Conservation (phyloP, 345 rosid species). For the Raphanus raphanistrum region DNA sequence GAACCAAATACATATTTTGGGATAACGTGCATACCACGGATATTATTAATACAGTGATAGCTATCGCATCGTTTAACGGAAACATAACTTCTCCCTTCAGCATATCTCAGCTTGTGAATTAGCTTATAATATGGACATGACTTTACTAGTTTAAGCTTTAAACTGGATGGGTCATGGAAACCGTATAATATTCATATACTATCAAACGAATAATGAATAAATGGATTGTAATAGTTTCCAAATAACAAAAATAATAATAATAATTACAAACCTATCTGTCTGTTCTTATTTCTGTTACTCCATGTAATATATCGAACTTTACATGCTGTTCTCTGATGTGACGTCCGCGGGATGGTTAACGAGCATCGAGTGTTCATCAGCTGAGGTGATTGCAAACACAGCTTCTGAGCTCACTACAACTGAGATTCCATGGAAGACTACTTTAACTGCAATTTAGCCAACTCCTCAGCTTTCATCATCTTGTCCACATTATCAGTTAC, state of each 20-base stretch:
- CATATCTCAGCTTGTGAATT: conserved; percentile 27
- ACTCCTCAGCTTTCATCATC: conserved; percentile 12
- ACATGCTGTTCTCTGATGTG: conserved; percentile 7
- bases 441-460: conserved; percentile 76
- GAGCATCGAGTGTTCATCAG: conserved; percentile 64
- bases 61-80: conserved; percentile 26
- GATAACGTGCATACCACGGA: conserved; percentile 59
- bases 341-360: conserved; percentile 33
- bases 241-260: too few species aligned
- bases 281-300: neutral
- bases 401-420: conserved; percentile 71
- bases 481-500: conserved; percentile 52
- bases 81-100: conserved; percentile 10
- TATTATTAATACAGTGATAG: conserved; percentile 27
- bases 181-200: neutral
- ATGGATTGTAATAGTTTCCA: too few species aligned
- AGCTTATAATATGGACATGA: neutral
- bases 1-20: conserved; percentile 48
- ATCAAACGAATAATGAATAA: neutral
- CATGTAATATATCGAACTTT: neutral
- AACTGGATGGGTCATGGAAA: neutral
- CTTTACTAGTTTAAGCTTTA: neutral
- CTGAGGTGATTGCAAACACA: conserved; percentile 60
- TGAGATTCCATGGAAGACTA: conserved; percentile 93
- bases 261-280: neutral